Conservation (phyloP, 1,284 basidiomycete species). For the Puccinia polysora region DNA sequence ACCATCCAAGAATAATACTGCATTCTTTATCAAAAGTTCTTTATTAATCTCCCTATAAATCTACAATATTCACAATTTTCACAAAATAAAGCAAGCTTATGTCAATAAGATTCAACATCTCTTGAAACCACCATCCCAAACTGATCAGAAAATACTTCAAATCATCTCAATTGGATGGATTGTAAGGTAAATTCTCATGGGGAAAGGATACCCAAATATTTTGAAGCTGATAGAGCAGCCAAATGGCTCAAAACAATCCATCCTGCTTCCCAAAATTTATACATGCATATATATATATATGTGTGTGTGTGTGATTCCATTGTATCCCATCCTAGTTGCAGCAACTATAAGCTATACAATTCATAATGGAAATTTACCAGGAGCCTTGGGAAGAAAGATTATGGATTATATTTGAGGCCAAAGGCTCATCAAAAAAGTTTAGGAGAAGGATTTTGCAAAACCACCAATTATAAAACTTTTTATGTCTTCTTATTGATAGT, state of each 20-base stretch:
- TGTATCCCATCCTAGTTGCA: slow-evolving; percentile 51
- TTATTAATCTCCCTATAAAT: slow-evolving; percentile 51
- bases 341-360: slow-evolving; percentile 52
- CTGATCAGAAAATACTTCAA: neutral
- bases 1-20: slow-evolving; percentile 52
- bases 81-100: slow-evolving; percentile 50
- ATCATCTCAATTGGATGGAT: slow-evolving; percentile 47
- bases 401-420: slow-evolving; percentile 50
- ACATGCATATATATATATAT: neutral
- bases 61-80: slow-evolving; percentile 52
- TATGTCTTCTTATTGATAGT: slow-evolving; percentile 42
- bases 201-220: slow-evolving; percentile 52
- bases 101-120: slow-evolving; percentile 51
- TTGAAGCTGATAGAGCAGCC: slow-evolving; percentile 52
- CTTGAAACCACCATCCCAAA: slow-evolving; percentile 48
- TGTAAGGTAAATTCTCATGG: slow-evolving; percentile 52
- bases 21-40: slow-evolving; percentile 50
- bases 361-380: slow-evolving; percentile 51
- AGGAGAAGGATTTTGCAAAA: slow-evolving; percentile 48
- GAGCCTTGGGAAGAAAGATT: slow-evolving; percentile 52
- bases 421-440: slow-evolving; percentile 50
- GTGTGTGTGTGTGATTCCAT: no score
- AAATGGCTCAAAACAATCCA: slow-evolving; percentile 51
- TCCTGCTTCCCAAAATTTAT: no score
- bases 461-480: slow-evolving; percentile 48